Evolutionary conservation across 441 rosid species (phyloP).

Genomic region (Eutrema salsugineum): DNA sequence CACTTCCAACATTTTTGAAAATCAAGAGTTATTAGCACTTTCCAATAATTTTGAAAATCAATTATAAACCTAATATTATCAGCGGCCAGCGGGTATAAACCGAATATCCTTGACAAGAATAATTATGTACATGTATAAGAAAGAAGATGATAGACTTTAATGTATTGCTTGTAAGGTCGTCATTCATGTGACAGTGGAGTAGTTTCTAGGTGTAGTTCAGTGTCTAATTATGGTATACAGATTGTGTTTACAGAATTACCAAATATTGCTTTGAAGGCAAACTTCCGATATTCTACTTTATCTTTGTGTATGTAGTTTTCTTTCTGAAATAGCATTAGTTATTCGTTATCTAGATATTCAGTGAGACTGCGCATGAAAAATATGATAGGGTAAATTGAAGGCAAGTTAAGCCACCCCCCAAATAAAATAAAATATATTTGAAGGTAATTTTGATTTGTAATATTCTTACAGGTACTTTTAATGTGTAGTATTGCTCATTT

Average conservation of each 20-base stretch:
- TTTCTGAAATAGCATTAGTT: background rate
- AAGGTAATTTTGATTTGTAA: background rate
- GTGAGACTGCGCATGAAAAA: conserved; percentile 9
- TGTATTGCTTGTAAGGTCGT: background rate
- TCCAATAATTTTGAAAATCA: background rate
- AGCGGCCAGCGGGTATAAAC: background rate
- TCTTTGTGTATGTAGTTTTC: background rate
- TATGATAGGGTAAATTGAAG: conserved; percentile 6
- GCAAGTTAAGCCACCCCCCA: too few species aligned
- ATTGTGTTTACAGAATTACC: conserved; percentile 10
- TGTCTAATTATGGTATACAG: conserved; percentile 21
- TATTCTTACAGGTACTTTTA: background rate
- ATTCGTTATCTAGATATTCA: conserved; percentile 5
- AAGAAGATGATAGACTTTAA: background rate
- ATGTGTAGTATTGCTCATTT: background rate
- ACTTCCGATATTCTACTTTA: background rate
- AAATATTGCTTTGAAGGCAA: conserved; percentile 25
- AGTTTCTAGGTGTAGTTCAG: conserved; percentile 21
- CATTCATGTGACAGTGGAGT: conserved; percentile 29
- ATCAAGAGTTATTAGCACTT: background rate
- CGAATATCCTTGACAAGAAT: background rate
- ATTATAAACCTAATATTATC: background rate
- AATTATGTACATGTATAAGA: background rate
- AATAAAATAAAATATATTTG: too few species aligned
- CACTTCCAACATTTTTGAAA: background rate